phyloP scores from a whole-genome alignment of 2,329 filamentous ascomycete genomes.

The Ophiostoma populinum region DNA sequence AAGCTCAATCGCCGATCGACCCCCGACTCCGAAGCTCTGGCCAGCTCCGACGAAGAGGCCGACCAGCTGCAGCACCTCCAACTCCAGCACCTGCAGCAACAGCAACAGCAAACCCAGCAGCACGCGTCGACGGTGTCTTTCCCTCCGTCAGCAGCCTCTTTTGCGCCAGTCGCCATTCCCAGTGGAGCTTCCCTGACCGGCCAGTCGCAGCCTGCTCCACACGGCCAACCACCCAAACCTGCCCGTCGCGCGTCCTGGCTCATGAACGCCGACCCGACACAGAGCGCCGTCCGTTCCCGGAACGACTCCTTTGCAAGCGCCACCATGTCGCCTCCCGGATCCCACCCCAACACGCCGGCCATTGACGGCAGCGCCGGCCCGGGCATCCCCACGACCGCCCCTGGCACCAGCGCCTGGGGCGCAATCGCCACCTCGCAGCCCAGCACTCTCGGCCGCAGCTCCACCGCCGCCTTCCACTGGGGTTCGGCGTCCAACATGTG shows the following conservation, averaged over 20 bases:
- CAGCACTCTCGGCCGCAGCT: constrained; percentile 28
- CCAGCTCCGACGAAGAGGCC: constrained; percentile 83
- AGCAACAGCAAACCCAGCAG: constrained; percentile 15
- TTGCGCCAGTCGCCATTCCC: background rate
- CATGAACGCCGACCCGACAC: constrained; percentile 65
- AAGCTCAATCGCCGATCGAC: constrained; percentile 73
- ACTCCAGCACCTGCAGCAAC: background rate
- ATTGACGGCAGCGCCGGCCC: constrained; percentile 36
- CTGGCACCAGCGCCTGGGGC: constrained; percentile 28
- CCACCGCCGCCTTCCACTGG: constrained; percentile 44
- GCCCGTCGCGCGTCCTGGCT: constrained; percentile 68
- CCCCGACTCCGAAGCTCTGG: constrained; percentile 83
- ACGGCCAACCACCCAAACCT: constrained; percentile 36
- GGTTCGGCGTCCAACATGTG: constrained; percentile 52
- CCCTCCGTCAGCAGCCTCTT: background rate
- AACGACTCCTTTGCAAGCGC: constrained; percentile 63
- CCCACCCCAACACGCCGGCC: constrained; percentile 61
- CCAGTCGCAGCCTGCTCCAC: constrained; percentile 24
- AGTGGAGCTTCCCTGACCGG: too few relatives aligned
- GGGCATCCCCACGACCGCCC: background rate
- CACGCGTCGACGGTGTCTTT: too few relatives aligned
- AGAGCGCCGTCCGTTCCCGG: constrained; percentile 42
- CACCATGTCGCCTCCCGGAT: constrained; percentile 62
- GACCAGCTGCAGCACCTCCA: constrained; percentile 29
- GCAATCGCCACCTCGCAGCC: constrained; percentile 30